Percentiles rank a stretch among this genome's conserved stretches.
These are phyloP conservation scores for Spergularia marina DNA, from an alignment of 148 eudicot genomes.

Conservation along the genomic window DNA sequence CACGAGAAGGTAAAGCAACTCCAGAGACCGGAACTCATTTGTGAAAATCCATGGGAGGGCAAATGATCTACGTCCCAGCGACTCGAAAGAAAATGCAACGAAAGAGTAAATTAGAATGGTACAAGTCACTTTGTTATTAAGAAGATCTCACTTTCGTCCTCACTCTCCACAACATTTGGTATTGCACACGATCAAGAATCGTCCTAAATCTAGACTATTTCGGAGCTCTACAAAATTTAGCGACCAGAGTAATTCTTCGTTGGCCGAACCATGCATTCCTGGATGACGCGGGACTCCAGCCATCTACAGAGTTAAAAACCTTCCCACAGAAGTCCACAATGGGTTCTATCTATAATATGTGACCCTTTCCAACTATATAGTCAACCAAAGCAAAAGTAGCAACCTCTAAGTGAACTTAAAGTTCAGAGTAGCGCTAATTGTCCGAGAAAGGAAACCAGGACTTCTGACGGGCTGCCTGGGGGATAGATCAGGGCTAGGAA, in stretches of 20 bases:
- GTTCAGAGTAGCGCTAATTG: constrained; percentile 46
- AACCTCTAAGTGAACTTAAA: constrained; percentile 39
- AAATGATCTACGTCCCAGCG: no score
- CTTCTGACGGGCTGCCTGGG: constrained; percentile 36
- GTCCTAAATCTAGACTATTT: constrained; percentile 20
- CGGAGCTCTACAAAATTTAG: constrained; percentile 30
- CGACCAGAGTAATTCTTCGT: not conserved
- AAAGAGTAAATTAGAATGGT: not conserved
- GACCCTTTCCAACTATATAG: not conserved
- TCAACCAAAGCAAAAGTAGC: not conserved
- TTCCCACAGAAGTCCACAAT: not conserved
- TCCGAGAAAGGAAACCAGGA: constrained; percentile 52
- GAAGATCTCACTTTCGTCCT: not conserved
- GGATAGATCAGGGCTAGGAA: constrained; percentile 29
- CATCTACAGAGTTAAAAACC: not conserved
- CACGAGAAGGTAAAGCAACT: no score
- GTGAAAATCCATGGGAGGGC: no score
- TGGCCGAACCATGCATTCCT: not conserved
- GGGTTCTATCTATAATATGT: not conserved
- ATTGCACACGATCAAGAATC: constrained; percentile 20
- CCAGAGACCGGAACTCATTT: no score
- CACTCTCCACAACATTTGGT: not conserved
- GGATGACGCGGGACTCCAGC: not conserved
- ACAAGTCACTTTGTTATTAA: constrained; percentile 2
- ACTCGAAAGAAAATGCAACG: no score